Base-by-base conservation (phyloP, 495 filamentous ascomycete species). In the Echria macrotheca region DNA sequence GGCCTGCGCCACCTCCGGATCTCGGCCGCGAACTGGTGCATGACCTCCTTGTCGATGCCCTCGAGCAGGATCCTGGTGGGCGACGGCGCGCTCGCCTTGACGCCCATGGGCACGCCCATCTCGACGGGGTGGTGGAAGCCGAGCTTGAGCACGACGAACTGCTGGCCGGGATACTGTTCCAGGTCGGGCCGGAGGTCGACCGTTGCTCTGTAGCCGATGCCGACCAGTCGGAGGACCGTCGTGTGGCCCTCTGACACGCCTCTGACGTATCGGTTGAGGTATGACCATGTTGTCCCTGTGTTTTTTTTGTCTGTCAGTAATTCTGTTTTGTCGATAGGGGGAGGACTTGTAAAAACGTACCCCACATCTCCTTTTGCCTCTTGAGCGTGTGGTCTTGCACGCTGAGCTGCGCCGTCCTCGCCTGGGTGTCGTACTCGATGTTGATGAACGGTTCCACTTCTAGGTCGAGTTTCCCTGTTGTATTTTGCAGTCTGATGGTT, bases 181-280 rank as follows among this genome's bases (percentile, higher is more conserved):
- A 80, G 76, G 22, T 77, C 85, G n/a, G 83, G 82, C 14, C 88
- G 89, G 50, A 79, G 77, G 59, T 96, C 93, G 53, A 97, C 74
- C 5, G 81, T 86, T 2, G 93, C 93, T 63, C 89, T 77, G 77
- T 96, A 98, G 55, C 93, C 93, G 42, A 98, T 94, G 61, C 93
- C 93, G n/a, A 96, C 88, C 31, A 98, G 73, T 52, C 93, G 84
- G 26, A 98, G 72, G 54, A 98, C 87, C 12, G 89, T 88, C 5
- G 88, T 87, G 67, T 98, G 93, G 12, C 93, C 93, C 80, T 97
- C 93, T 4, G 89, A 94, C 26, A 97, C 93, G 44, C 93, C 93
- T 28, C 86, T 79, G 47, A 98, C 84, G 68, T 90, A 82, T 65
- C 90, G 90, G 58, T 89, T 84, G 42, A 98, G 77, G 58, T 93